Percentiles rank a stretch among this genome's conserved stretches.
phyloP scores from a whole-genome alignment of 345 rosid genomes.

The Crucihimalaya himalaica region DNA sequence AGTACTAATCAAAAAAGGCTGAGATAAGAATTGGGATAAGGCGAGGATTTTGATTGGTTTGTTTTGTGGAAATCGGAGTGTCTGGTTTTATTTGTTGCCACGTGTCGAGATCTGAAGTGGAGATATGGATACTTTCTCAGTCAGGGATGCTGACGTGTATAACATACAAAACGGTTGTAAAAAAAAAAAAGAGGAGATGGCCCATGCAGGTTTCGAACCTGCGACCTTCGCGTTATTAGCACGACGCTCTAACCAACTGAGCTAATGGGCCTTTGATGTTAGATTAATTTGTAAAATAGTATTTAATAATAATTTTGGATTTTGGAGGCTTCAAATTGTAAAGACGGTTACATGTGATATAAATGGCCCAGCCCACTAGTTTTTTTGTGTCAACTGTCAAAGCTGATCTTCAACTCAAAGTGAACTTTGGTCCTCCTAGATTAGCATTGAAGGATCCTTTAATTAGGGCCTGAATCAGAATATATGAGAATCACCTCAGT shows the following conservation, averaged over 20 bases:
- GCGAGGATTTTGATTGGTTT: constrained; percentile 61
- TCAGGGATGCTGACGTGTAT: constrained; percentile 39
- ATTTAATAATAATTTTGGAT: too few relatives aligned
- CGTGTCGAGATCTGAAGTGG: constrained; percentile 43
- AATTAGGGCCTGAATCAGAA: not conserved
- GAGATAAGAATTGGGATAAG: constrained; percentile 83
- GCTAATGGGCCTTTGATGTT: constrained; percentile 8
- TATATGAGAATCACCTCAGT: not conserved
- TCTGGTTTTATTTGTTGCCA: constrained; percentile 46
- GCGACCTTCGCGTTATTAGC: constrained; percentile 94
- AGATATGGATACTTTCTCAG: constrained; percentile 45
- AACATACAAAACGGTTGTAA: not conserved
- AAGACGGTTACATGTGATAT: not conserved
- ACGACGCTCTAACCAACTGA: constrained; percentile 76
- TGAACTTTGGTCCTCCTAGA: not conserved
- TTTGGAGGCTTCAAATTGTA: not conserved
- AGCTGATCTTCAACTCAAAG: not conserved
- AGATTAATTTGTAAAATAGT: too few relatives aligned
- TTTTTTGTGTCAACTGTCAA: not conserved
- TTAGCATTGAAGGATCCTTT: not conserved
- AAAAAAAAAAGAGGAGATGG: not conserved
- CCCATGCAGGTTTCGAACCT: constrained; percentile 72
- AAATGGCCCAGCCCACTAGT: not conserved
- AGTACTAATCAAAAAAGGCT: constrained; percentile 29
- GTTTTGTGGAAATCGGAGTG: constrained; percentile 31